Evolutionary conservation across 768 basidiomycete genomes (phyloP).

Genomic region (Botryobasidium botryosum): DNA sequence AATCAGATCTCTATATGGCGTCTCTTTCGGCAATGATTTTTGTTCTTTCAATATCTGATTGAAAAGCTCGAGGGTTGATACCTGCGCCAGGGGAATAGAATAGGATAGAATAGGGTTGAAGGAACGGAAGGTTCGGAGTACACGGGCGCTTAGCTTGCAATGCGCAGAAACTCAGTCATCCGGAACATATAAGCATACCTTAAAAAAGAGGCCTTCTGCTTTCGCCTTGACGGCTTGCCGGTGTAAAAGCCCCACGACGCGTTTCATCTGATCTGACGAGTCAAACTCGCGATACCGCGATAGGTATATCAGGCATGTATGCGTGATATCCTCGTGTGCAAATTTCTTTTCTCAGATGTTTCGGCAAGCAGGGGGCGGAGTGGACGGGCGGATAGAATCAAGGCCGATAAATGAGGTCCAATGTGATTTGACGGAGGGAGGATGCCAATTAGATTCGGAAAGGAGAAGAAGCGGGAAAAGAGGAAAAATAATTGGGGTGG

Average conservation of each 20-base stretch:
- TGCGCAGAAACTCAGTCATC: background rate
- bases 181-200: constrained; percentile 32
- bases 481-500: background rate
- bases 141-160: background rate
- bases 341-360: constrained; percentile 46
- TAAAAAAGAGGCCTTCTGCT: constrained; percentile 91
- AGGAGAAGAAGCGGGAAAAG: background rate
- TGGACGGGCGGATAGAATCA: too few species aligned
- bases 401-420: too few species aligned
- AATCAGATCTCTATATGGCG: constrained; percentile 67
- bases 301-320: constrained; percentile 70
- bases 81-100: constrained; percentile 32
- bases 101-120: too few species aligned
- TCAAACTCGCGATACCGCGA: constrained; percentile 69
- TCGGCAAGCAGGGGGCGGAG: background rate
- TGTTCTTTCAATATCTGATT: constrained; percentile 70
- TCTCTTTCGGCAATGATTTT: constrained; percentile 58
- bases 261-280: constrained; percentile 66
- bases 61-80: constrained; percentile 79
- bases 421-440: too few species aligned
- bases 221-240: constrained; percentile 81
- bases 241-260: constrained; percentile 77
- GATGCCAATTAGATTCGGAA: too few species aligned
- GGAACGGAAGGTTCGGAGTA: too few species aligned
- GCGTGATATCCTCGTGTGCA: constrained; percentile 68